Base-by-base conservation (phyloP, 2,329 filamentous ascomycete species). In the Venturia aucupariae region DNA sequence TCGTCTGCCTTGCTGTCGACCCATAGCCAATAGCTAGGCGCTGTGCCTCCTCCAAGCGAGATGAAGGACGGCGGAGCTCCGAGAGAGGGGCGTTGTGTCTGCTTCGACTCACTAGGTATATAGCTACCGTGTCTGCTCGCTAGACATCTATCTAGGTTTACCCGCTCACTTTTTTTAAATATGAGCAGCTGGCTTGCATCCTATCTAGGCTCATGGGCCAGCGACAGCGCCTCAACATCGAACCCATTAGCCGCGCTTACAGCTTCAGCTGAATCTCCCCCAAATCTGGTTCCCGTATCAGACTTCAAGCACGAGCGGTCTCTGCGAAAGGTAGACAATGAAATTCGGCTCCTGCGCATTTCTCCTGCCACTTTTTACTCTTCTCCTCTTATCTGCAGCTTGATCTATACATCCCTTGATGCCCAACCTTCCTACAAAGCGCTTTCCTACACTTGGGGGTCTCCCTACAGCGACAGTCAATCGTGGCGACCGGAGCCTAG, bases 361-460 rank as follows among this genome's bases (percentile, higher is more conserved):
- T 32, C 17, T 15, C 48, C 48, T 30, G 48, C 48, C 27, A 32
- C 48, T 32, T 54, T 54, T 32, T 24, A 4, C 32, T 32, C 24
- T 54, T 54, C 48, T 32, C 48, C 48, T 17, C 24, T 54, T 13
- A 24, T 24, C 17, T 54, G 48, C 7, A 4, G 15, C 2, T 17
- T 54, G 24, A 54, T 54, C 30, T 32, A 54, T 4, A 32, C 48
- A 32, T 54, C 48, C 4, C 57, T 60, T n/a, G 32, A 60, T 42
- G 32, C 19, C n/a, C 32, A 11, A 10, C 57, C 57, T 13, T 15
- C 22, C 24, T 60, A 60, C 39, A 42, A 39, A 24, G 57, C 57
- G 6, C 32, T 60, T 4, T 60, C 57, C 15, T 60, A 60, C 24
- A 60, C 57, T 22, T 60, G 57, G 57, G 57, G 32, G 7, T 42